Evolutionary conservation across 1,284 basidiomycete genomes (phyloP).

Genomic region (Apiotrichum porosum): DNA sequence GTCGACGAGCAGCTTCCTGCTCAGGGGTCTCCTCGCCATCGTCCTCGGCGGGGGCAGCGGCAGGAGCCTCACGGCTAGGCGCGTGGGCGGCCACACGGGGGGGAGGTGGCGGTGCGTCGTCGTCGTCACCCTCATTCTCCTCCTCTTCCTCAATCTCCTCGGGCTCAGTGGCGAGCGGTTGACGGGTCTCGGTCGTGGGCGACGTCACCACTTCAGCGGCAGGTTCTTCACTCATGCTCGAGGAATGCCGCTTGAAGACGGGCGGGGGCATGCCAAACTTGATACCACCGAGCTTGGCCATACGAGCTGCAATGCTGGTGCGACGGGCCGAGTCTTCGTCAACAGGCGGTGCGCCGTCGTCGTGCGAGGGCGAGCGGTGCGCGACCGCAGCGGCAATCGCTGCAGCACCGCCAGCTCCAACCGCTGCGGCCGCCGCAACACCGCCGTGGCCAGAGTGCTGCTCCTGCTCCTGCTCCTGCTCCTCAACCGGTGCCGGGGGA

Average conservation of each 20-base stretch:
- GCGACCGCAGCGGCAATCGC: no score
- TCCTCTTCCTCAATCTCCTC: conserved; percentile 2
- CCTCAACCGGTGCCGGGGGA: neutral
- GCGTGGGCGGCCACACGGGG: neutral
- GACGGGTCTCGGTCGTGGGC: conserved; percentile 1
- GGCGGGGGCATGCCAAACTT: conserved; percentile 61
- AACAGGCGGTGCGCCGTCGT: neutral
- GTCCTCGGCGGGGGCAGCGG: conserved; percentile 1
- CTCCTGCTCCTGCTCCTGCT: no score
- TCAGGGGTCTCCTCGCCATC: conserved; percentile 42
- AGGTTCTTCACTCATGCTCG: conserved; percentile 8
- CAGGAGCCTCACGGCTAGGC: neutral
- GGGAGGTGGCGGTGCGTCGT: conserved; percentile 2
- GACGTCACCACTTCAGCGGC: neutral
- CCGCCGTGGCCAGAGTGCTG: no score
- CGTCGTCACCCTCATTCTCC: conserved; percentile 1
- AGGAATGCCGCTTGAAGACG: conserved; percentile 19
- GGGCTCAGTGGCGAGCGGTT: neutral
- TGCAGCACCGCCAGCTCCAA: neutral
- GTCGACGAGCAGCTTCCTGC: conserved; percentile 40
- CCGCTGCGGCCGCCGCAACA: conserved; percentile 6
- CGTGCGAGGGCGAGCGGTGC: neutral
- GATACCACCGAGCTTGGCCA: conserved; percentile 82
- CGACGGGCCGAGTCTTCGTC: conserved; percentile 55
- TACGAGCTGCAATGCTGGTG: conserved; percentile 75